Evolutionary conservation across 2,329 filamentous ascomycete genomes (phyloP).

Genomic region (Westerdykella sp.): DNA sequence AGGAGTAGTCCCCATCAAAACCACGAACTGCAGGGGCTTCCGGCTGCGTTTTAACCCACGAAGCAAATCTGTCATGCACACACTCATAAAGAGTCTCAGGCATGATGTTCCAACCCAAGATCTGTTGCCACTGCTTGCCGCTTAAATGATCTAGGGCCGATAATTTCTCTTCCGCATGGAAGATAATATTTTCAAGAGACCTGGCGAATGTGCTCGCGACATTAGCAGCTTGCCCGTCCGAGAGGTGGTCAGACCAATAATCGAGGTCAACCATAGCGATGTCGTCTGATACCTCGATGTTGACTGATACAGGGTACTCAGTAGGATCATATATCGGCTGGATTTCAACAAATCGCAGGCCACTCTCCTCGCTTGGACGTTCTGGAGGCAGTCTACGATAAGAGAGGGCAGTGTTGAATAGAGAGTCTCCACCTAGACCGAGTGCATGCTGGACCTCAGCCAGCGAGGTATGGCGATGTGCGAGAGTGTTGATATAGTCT

Average conservation of each 20-base stretch:
- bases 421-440: conserved; percentile 22
- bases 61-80: conserved; percentile 25
- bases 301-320: conserved; percentile 45
- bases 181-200: conserved; percentile 33
- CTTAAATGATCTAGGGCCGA: conserved; percentile 36
- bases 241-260: conserved; percentile 31
- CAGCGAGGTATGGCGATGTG: conserved; percentile 40
- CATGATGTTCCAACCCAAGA: conserved; percentile 28
- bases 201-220: conserved; percentile 27
- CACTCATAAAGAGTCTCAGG: conserved; percentile 26
- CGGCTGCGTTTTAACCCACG: conserved; percentile 19
- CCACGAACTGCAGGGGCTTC: conserved; percentile 26
- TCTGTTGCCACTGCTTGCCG: conserved; percentile 27
- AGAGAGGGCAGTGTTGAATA: conserved; percentile 47
- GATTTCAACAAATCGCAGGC: conserved; percentile 36
- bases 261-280: conserved; percentile 27
- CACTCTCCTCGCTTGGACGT: conserved; percentile 13
- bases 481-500: conserved; percentile 43
- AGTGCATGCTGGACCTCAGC: conserved; percentile 45
- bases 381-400: conserved; percentile 40
- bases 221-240: conserved; percentile 25
- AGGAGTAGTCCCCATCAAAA: conserved; percentile 30
- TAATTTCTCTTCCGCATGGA: conserved; percentile 29
- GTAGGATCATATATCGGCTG: conserved; percentile 41
- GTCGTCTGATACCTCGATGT: conserved; percentile 43